Conservation (phyloP, 768 basidiomycete genomes). For the Suillus brevipes region DNA sequence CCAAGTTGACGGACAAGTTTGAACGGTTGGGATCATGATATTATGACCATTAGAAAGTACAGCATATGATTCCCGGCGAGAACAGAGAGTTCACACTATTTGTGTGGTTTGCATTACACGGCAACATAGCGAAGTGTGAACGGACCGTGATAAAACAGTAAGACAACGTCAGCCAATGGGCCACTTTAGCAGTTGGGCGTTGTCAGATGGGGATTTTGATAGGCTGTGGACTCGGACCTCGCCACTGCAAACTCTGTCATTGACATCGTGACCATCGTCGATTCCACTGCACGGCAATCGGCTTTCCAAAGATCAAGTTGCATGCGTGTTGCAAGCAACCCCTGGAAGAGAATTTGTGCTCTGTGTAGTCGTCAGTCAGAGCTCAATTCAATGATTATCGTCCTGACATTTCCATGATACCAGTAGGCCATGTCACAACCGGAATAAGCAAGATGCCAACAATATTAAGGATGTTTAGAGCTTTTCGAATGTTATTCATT, state of each 20-base stretch:
- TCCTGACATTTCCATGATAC: neutral
- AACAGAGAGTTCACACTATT: neutral
- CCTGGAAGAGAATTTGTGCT: neutral
- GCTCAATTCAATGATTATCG: neutral
- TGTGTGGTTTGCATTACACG: neutral
- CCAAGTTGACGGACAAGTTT: too few species aligned
- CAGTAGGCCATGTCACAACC: neutral
- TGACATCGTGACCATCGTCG: neutral
- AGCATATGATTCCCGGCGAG: neutral
- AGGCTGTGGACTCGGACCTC: neutral
- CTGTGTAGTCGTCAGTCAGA: neutral
- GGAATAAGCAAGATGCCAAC: neutral
- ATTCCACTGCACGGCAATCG: neutral
- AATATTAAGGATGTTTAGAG: neutral
- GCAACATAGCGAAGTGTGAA: neutral
- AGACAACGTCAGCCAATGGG: neutral
- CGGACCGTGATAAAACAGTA: neutral
- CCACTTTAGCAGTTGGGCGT: neutral
- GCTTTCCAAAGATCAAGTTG: slow-evolving; percentile 1
- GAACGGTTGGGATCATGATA: too few species aligned
- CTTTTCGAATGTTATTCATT: neutral
- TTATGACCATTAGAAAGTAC: too few species aligned
- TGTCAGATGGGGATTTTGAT: neutral
- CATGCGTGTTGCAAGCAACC: slow-evolving; percentile 1
- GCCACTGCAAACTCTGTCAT: neutral